Evolutionary conservation across 2,329 filamentous ascomycete genomes (phyloP), one percentile per base, ranked within the genome.

Genomic region (Colletotrichum tanaceti): DNA sequence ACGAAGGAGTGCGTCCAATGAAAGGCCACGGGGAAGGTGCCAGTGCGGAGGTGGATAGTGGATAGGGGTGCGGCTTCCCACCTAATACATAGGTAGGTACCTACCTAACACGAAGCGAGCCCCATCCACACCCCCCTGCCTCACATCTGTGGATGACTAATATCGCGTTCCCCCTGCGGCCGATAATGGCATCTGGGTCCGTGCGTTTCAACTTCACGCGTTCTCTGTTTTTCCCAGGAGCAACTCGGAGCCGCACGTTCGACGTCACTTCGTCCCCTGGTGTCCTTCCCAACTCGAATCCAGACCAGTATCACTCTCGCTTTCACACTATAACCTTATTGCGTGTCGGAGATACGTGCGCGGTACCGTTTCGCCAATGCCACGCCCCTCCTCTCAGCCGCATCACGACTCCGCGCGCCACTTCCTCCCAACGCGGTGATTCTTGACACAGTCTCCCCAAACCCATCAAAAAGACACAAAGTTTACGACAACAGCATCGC

Each of bases 201-300:
- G 77, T 77, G 77, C 77, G 68, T 71, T 71, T 68, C 73, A 71
- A 79, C 79, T 78, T 80, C 79, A 80, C 80, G 79, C 80, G 79
- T 79, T 75, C 72, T 74, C 76, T 80, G 77, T 79, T 79, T 80
- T 81, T 79, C 76, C 72, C 74, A 74, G 72, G 71, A 68, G 68
- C 49, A 64, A 61, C 63, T 62, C 58, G 53, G 73, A 76, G 74
- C 75, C 73, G 74, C 73, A 72, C 71, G 73, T 67, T 68, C 73
- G 75, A 80, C 78, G 74, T 78, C 77, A 79, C 74, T 74, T 74
- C 75, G 74, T 73, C 73, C 74, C 72, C 74, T 75, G 72, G 73
- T 66, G 67, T 55, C 22, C 54, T 50, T 28, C 41, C 46, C 41
- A 57, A 57, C 66, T 57, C 46, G 16, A 50, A 44, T 62, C 64